Conservation (phyloP, 306 rosid species). For the Carpinus fangiana region DNA sequence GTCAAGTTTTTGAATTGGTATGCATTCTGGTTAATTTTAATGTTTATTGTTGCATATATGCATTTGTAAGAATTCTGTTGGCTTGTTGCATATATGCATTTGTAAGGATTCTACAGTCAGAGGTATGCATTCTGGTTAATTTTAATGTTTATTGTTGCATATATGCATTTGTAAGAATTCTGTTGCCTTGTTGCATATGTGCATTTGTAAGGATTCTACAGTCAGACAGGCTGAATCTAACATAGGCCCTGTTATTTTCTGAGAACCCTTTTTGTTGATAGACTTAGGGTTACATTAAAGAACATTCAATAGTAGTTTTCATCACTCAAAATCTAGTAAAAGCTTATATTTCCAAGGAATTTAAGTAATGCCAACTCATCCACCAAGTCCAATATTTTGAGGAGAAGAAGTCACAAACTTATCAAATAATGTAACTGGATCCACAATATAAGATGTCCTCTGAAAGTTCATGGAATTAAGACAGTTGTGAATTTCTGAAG, state of each 20-base stretch:
- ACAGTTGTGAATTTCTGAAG: neutral
- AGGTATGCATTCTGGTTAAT: conserved; percentile 48
- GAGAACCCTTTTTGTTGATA: neutral
- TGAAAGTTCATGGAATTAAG: neutral
- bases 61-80: neutral
- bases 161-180: no score
- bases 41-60: neutral
- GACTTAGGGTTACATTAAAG: neutral
- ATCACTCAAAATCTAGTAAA: neutral
- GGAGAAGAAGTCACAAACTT: no score
- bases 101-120: no score
- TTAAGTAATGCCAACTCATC: neutral
- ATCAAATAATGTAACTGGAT: no score
- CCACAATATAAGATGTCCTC: neutral
- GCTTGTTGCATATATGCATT: neutral
- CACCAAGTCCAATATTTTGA: neutral
- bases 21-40: conserved; percentile 30
- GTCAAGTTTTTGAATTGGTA: conserved; percentile 98
- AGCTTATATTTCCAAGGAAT: neutral
- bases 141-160: neutral
- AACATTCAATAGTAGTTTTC: neutral
- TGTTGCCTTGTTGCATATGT: no score
- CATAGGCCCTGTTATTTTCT: neutral
- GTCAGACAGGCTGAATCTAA: neutral
- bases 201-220: neutral